A percentile compares a stretch with the other conserved stretches of the same genome.
Conservation (phyloP, 164 flowering plant genomes). For the Piper longum region DNA sequence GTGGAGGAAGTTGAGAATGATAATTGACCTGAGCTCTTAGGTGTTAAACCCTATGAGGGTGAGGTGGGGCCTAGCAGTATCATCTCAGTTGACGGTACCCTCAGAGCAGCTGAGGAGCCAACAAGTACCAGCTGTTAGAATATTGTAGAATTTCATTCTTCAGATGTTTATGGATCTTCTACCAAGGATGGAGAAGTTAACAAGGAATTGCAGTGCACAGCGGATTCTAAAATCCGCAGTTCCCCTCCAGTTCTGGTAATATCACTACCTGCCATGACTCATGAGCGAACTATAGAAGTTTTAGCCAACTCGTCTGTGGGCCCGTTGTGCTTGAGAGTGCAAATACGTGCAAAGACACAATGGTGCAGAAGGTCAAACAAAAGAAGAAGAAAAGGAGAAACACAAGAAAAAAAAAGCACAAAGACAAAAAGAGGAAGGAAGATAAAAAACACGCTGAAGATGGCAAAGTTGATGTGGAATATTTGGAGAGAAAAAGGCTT, state of each 20-base stretch:
- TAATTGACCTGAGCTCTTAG: conserved; percentile 33
- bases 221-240: conserved; percentile 56
- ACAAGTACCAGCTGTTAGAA: conserved; percentile 42
- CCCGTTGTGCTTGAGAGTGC: conserved; percentile 15
- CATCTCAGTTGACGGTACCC: conserved; percentile 82
- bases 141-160: conserved; percentile 71
- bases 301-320: conserved; percentile 32
- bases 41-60: conserved; percentile 26
- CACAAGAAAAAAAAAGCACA: conserved; percentile 44
- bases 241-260: conserved; percentile 19
- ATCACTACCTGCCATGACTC: conserved; percentile 22
- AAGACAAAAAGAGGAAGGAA: conserved; percentile 47
- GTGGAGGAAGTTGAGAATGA: conserved; percentile 36
- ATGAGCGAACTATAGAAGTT: conserved; percentile 21
- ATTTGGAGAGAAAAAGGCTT: conserved; percentile 51
- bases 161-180: conserved; percentile 59
- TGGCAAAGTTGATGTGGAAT: conserved; percentile 50
- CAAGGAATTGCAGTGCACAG: conserved; percentile 89
- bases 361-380: conserved; percentile 6
- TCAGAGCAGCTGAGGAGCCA: conserved; percentile 29
- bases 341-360: conserved; percentile 18
- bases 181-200: conserved; percentile 40
- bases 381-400: conserved; percentile 20
- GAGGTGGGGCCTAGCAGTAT: conserved; percentile 72
- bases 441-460: conserved; percentile 22